Base-by-base conservation (phyloP, 306 rosid species). In the Nissolia schottii region DNA sequence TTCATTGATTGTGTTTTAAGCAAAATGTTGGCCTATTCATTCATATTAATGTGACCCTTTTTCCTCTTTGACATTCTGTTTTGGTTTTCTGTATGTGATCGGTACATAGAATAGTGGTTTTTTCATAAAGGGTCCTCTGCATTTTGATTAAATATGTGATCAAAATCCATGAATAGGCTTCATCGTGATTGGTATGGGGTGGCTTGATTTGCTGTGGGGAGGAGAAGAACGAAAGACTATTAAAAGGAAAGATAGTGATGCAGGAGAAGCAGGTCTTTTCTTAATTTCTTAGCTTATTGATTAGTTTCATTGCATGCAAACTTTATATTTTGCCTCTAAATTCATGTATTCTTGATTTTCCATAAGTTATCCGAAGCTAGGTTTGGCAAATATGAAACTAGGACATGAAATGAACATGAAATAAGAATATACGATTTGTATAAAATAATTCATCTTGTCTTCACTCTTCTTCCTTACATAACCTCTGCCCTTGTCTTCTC, bases 201-300 rank as follows among this genome's bases (percentile, higher is more conserved):
- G 81, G 85, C 74, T 89, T 77, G 94, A 80, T 79, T 86, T 87
- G 2, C 74, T 93, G 34, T 72, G 79, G 74, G 81, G 81, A 19
- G 80, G 38, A 71, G 77, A 55, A 49, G 86, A 75, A 19, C 73
- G 83, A 32, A 89, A 62, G 61, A 74, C 84, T 20, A 79, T 89
- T 71, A 94, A 94, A 80, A 71, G 99, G 43, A 94, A 91, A 73
- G 95, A 94, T 57, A 94, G 96, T 74, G 99, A 94, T 82, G 97
- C 97, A 23, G 97, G 96, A 50, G 99, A 94, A 85, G 76, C 97
- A 86, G 97, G 97, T 94, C 63, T 12, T 19, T 45, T 58, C 38
- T 63, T 16, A 45, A 6, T 51, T 41, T 35, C 68, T 46, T 19
- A 49, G 41, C 7, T 62, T 5, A 27, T 15, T n/a, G n/a, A 3